Conservation (phyloP, 345 rosid species). For the Sapria himalayana region DNA sequence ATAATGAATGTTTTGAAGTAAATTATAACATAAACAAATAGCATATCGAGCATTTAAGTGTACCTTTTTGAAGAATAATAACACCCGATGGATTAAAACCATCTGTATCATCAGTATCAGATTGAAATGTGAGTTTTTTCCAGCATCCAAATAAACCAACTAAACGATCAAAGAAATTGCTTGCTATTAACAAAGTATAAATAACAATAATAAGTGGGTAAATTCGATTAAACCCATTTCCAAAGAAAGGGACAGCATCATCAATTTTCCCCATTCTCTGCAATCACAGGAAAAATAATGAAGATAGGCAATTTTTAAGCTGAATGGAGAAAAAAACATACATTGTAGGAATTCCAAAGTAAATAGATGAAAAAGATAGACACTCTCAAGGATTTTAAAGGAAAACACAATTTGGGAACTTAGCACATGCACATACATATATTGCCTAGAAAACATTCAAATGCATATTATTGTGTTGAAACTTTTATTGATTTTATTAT, state of each 20-base stretch:
- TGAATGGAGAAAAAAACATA: neutral
- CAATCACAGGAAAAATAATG: conserved; percentile 14
- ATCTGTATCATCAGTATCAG: conserved; percentile 64
- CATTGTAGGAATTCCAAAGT: neutral
- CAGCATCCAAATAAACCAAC: conserved; percentile 84
- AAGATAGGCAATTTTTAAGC: conserved; percentile 4
- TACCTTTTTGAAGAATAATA: conserved; percentile 78
- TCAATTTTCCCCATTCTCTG: conserved; percentile 96
- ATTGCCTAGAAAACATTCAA: too few relatives aligned
- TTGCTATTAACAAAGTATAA: conserved; percentile 72
- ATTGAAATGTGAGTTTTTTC: conserved; percentile 73
- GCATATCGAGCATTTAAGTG: too few relatives aligned
- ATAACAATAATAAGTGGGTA: conserved; percentile 96
- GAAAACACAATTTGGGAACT: too few relatives aligned
- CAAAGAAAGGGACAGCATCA: conserved; percentile 66
- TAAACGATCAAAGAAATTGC: conserved; percentile 81
- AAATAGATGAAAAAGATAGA: too few relatives aligned
- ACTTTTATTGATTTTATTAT: too few relatives aligned
- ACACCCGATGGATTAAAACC: conserved; percentile 93
- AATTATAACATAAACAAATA: too few relatives aligned
- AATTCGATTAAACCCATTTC: conserved; percentile 66
- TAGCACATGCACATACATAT: too few relatives aligned
- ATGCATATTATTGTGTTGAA: too few relatives aligned
- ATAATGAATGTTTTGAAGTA: too few relatives aligned
- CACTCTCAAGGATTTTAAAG: too few relatives aligned